These are phyloP conservation scores for Suillus tomentosus DNA, from an alignment of 768 basidiomycete species.

Conservation along the genomic window DNA sequence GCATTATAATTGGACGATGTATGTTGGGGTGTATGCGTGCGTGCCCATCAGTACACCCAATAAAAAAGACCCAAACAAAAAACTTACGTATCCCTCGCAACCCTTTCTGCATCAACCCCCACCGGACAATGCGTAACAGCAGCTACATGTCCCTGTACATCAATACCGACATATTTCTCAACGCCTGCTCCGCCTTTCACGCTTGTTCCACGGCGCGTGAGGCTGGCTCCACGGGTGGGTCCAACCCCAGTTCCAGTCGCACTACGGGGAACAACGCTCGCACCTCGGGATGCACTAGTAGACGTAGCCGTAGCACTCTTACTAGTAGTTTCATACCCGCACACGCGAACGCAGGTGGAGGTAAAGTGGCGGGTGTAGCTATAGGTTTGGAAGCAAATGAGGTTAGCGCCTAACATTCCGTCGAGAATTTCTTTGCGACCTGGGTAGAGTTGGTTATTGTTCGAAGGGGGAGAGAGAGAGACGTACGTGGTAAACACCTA, in stretches of 20 bases:
- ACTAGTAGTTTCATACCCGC: constrained; percentile 83
- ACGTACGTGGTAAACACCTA: constrained; percentile 85
- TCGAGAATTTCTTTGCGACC: constrained; percentile 92
- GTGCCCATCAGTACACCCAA: neutral
- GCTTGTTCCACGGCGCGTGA: constrained; percentile 13
- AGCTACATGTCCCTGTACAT: constrained; percentile 84
- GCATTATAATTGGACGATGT: neutral
- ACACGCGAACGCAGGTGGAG: constrained; percentile 93
- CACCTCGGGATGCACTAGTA: constrained; percentile 2
- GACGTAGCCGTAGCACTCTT: constrained; percentile 13
- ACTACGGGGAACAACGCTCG: constrained; percentile 11
- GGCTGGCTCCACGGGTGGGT: constrained; percentile 9
- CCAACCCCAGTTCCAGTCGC: neutral
- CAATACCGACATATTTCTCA: constrained; percentile 52
- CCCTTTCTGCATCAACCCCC: constrained; percentile 91
- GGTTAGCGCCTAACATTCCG: constrained; percentile 96
- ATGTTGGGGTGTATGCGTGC: neutral
- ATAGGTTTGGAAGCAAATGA: constrained; percentile 97
- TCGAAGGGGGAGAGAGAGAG: neutral
- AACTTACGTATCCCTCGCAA: constrained; percentile 77
- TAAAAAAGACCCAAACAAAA: neutral
- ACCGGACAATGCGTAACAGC: constrained; percentile 91
- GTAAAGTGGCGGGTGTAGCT: constrained; percentile 95
- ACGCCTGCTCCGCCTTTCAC: constrained; percentile 9
- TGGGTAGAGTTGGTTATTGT: constrained; percentile 20